Base-by-base conservation (phyloP, 805 yeast species). In the Spathaspora hagerdaliae region DNA sequence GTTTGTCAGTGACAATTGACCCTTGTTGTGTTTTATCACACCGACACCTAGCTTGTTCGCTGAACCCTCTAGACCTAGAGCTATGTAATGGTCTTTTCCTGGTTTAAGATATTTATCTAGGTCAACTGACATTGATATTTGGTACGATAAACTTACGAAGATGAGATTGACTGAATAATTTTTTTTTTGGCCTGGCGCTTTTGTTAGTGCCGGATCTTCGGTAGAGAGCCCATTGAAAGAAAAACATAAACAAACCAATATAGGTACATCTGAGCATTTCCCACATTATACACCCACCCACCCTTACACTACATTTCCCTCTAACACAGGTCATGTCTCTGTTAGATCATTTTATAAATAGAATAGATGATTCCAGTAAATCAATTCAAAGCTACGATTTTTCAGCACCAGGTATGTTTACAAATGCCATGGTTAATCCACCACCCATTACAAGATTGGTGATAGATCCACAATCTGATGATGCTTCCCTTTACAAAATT, bases 41-140 rank as follows among this genome's bases (percentile, higher is more conserved):
- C 99, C 99, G 1, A 92, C 94, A 1, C 97, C 99, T 2, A 94
- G 74, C 61, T 94, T 94, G 63, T 94, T 94, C 13, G 99, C 99
- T 0, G 97, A 89, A 1, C 99, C 99, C 63, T 94, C 99, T 31
- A 94, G 74, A 1, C 99, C 99, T 1, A 94, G 58, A 0, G 97
- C 96, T 10, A 87, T 63, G 55, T 83, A 86, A 56, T 72, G 69
- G 50, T 64, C 67, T 57, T 71, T 69, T 5, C 72, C 77, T 1
- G 72, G 70, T 45, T 65, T 67, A 12, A 65, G 60, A 53, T 59
- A 67, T 37, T 57, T 49, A 54, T 81, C 85, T 31, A 81, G 64
- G 53, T 77, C 74, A 5, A 76, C 75, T 58, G 69, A 70, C 63
- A 59, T 59, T 3, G 32, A 9, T 19, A 19, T 2, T 19, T n/a